phyloP scores from a whole-genome alignment of 139 green algal genomes.

The Closterium sp. region DNA sequence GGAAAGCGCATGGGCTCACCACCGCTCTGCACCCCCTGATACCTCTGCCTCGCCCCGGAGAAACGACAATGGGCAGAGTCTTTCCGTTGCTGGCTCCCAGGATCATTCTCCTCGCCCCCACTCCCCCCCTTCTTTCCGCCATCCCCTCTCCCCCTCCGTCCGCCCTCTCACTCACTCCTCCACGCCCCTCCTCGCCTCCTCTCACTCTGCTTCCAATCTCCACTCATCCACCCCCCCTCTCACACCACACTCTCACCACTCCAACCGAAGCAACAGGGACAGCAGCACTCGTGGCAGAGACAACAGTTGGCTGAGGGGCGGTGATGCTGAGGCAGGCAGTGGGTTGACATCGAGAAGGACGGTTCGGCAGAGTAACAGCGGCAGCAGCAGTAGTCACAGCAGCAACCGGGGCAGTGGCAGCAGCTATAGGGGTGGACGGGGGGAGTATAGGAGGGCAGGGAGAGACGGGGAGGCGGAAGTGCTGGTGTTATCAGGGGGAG shows the following conservation, averaged over 20 bases:
- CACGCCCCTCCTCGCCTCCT: not conserved
- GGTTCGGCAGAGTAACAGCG: not conserved
- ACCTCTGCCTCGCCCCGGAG: no score
- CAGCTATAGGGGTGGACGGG: not conserved
- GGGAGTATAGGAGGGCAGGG: not conserved
- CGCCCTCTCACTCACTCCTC: not conserved
- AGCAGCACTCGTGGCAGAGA: not conserved
- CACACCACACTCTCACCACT: not conserved
- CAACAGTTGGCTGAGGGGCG: no score
- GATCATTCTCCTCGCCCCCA: no score
- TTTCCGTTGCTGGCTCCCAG: no score
- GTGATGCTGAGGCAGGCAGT: no score
- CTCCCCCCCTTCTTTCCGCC: no score
- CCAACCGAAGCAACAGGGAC: not conserved
- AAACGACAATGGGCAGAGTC: no score
- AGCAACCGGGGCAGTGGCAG: not conserved
- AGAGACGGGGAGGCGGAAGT: not conserved
- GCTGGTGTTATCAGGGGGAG: not conserved
- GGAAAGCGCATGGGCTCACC: not conserved
- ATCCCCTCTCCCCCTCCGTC: not conserved
- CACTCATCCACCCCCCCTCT: not conserved
- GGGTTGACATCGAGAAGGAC: no score
- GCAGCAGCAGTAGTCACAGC: not conserved
- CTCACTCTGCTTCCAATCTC: not conserved
- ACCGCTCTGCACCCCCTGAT: no score